A percentile compares a stretch with the other conserved stretches of the same genome.
Evolutionary conservation across 108 stramenopile genomes (phyloP).

Genomic region (Cyclotella distinguenda): DNA sequence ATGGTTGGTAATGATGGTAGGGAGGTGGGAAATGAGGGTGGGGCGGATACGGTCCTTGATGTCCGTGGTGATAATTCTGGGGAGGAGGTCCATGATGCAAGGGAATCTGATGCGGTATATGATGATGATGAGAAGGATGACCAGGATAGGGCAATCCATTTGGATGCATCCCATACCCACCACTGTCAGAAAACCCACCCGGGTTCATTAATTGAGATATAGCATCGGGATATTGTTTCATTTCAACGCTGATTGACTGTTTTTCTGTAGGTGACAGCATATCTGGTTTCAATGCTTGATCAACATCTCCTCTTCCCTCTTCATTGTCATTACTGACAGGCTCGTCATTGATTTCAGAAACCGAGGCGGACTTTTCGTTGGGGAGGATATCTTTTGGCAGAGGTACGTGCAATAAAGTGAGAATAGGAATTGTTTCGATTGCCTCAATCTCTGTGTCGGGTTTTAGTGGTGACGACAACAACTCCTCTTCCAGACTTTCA

Average conservation of each 20-base stretch:
- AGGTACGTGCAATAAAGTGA: neutral
- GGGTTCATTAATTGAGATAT: slow-evolving; percentile 48
- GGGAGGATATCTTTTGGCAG: slow-evolving; percentile 6
- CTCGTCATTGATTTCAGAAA: neutral
- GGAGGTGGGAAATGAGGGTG: slow-evolving; percentile 8
- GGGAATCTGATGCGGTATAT: slow-evolving; percentile 1
- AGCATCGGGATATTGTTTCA: slow-evolving; percentile 35
- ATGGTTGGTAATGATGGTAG: neutral
- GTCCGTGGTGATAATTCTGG: slow-evolving; percentile 8
- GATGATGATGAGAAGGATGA: slow-evolving; percentile 12
- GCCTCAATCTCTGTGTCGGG: neutral
- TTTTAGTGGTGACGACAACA: slow-evolving; percentile 10
- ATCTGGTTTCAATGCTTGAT: neutral
- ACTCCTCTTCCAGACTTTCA: slow-evolving; percentile 23
- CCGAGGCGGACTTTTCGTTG: neutral
- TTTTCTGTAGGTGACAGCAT: too few relatives aligned
- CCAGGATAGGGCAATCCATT: slow-evolving; percentile 1
- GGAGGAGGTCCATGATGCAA: slow-evolving; percentile 14
- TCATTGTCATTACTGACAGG: neutral
- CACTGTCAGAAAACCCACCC: slow-evolving; percentile 14
- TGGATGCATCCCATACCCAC: slow-evolving; percentile 22
- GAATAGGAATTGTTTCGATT: neutral
- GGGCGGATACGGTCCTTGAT: slow-evolving; percentile 9
- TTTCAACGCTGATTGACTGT: slow-evolving; percentile 8
- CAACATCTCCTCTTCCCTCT: neutral